Evolutionary conservation across 108 stramenopile genomes (phyloP).

Genomic region (Aureococcus anophagefferens): DNA sequence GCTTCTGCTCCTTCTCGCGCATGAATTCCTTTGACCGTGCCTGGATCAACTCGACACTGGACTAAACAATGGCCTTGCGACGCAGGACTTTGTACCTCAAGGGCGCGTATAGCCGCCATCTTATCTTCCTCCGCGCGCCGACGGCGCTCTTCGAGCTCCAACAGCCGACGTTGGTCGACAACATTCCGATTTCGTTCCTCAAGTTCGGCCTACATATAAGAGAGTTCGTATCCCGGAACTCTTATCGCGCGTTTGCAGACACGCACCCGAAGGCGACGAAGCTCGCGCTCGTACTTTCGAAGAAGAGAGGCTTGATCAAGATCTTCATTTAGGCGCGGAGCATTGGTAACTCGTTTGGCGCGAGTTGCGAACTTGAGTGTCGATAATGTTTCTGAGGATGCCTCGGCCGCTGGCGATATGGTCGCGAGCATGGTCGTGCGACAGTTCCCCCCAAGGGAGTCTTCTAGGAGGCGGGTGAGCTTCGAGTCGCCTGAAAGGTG

Average conservation of each 20-base stretch:
- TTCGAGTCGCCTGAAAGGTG: too few species aligned
- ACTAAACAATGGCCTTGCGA: too few species aligned
- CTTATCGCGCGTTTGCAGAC: not conserved
- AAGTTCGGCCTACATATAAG: conserved; percentile 48
- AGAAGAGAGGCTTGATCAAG: conserved; percentile 56
- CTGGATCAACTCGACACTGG: too few species aligned
- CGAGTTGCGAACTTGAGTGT: conserved; percentile 48
- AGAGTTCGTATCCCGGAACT: not conserved
- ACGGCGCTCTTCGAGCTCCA: conserved; percentile 45
- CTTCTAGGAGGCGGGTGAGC: conserved; percentile 55
- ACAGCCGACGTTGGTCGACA: conserved; percentile 48
- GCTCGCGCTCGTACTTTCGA: conserved; percentile 57
- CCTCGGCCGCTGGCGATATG: conserved; percentile 51
- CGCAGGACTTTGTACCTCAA: too few species aligned
- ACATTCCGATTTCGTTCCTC: conserved; percentile 42
- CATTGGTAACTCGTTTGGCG: conserved; percentile 46
- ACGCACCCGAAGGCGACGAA: conserved; percentile 43
- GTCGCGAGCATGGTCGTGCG: conserved; percentile 66
- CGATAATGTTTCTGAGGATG: conserved; percentile 36
- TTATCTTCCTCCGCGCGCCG: conserved; percentile 52
- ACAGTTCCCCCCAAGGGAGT: conserved; percentile 42
- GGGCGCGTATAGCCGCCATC: conserved; percentile 48
- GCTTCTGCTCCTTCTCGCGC: conserved; percentile 57
- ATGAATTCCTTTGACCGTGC: conserved; percentile 48
- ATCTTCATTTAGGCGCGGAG: conserved; percentile 52